These are phyloP conservation scores for Melaleuca quinquenervia DNA, from an alignment of 345 rosid species.

Conservation along the genomic window DNA sequence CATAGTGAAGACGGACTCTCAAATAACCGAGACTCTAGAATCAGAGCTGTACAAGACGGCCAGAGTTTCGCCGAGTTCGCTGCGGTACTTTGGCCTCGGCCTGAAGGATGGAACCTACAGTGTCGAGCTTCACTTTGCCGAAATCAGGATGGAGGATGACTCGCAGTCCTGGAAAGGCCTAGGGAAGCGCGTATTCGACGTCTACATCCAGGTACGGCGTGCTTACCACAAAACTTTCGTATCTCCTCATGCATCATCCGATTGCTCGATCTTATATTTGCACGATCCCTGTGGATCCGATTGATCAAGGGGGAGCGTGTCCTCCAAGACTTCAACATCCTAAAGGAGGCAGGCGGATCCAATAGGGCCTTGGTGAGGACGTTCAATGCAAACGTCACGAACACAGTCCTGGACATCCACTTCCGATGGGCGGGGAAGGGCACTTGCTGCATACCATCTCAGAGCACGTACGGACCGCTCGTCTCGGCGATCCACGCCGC, in stretches of 20 bases:
- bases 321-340: slow-evolving; percentile 32
- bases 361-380: slow-evolving; percentile 25
- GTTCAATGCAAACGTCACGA: slow-evolving; percentile 35
- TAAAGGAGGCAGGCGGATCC: slow-evolving; percentile 43
- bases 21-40: slow-evolving; percentile 30
- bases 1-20: slow-evolving; percentile 28
- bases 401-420: slow-evolving; percentile 37
- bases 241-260: not conserved
- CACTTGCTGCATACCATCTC: slow-evolving; percentile 53
- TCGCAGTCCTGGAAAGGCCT: slow-evolving; percentile 37
- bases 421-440: slow-evolving; percentile 60
- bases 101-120: slow-evolving; percentile 32
- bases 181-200: slow-evolving; percentile 39
- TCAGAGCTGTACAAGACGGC: slow-evolving; percentile 46
- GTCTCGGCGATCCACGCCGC: slow-evolving; percentile 43
- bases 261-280: not conserved
- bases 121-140: slow-evolving; percentile 43
- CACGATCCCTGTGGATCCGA: accelerated
- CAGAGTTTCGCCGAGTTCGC: slow-evolving; percentile 38
- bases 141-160: slow-evolving; percentile 35
- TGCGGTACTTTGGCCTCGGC: slow-evolving; percentile 43
- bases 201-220: slow-evolving; percentile 34
- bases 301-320: slow-evolving; percentile 26
- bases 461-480: slow-evolving; percentile 42
- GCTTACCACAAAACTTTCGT: not conserved